Conservation (phyloP, 257 asterid genomes). For the Eucommia ulmoides region DNA sequence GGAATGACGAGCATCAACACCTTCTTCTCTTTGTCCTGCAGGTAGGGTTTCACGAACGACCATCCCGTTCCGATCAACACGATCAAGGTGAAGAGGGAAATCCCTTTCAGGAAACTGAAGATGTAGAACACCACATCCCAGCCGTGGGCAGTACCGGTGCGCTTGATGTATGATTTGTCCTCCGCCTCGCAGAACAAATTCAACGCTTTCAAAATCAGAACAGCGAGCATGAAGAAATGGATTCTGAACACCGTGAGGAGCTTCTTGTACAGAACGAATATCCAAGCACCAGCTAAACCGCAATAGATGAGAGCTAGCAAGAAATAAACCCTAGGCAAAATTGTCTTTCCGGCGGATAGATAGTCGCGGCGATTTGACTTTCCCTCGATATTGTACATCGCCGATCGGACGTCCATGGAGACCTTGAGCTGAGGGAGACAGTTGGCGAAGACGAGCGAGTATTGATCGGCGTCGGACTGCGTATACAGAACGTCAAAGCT, state of each 20-base stretch:
- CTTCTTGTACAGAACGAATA: not conserved
- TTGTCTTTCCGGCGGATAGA: not conserved
- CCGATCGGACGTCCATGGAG: not conserved
- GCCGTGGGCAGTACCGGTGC: not conserved
- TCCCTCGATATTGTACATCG: not conserved
- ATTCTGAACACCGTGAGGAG: not conserved
- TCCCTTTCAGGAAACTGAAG: not conserved
- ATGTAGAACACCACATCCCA: not conserved
- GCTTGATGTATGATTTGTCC: not conserved
- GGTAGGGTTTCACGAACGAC: not conserved
- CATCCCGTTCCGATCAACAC: not conserved
- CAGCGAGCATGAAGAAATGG: not conserved
- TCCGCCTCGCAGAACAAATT: not conserved
- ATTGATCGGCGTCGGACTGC: not conserved
- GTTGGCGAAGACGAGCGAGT: conserved; percentile 1
- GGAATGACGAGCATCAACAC: not conserved
- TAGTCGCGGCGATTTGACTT: not conserved
- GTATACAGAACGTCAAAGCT: not conserved
- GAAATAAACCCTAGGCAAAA: not conserved
- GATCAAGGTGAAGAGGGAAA: not conserved
- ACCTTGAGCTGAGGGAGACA: not conserved
- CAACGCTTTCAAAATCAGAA: not conserved
- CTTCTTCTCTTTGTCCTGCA: not conserved
- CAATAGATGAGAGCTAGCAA: not conserved
- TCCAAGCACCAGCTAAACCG: not conserved